These are phyloP conservation scores for Leptographium wingfieldii DNA, from an alignment of 2,329 filamentous ascomycete species.

Conservation along the genomic window DNA sequence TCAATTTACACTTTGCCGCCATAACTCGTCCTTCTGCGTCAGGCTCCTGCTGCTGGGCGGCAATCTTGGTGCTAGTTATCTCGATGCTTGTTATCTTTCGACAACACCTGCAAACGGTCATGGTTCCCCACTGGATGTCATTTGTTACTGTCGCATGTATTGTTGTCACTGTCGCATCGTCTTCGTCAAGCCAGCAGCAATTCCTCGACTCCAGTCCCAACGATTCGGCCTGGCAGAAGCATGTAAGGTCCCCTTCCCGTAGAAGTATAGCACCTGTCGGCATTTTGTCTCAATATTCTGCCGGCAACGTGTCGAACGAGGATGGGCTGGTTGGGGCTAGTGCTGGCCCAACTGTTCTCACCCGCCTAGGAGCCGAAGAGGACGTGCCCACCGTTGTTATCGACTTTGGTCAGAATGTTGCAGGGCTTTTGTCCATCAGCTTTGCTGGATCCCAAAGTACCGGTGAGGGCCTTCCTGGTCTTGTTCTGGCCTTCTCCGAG, in stretches of 20 bases:
- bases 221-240: slow-evolving; percentile 23
- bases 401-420: slow-evolving; percentile 37
- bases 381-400: slow-evolving; percentile 27
- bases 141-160: neutral
- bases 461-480: slow-evolving; percentile 20
- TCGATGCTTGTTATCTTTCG: neutral
- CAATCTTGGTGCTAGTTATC: neutral
- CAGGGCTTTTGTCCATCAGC: slow-evolving; percentile 28
- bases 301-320: slow-evolving; percentile 26
- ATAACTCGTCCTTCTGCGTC: neutral
- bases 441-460: slow-evolving; percentile 23
- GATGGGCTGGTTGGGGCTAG: slow-evolving; percentile 19
- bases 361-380: slow-evolving; percentile 10
- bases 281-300: slow-evolving; percentile 17
- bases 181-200: slow-evolving; percentile 3
- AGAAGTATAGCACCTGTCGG: slow-evolving; percentile 19
- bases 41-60: too few relatives aligned
- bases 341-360: slow-evolving; percentile 20
- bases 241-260: slow-evolving; percentile 24
- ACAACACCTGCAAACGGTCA: neutral
- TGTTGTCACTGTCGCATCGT: neutral
- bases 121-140: slow-evolving; percentile 3
- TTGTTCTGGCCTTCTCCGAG: slow-evolving; percentile 37
- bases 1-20: neutral
- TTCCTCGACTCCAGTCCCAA: slow-evolving; percentile 4